A percentile compares a stretch with the other conserved stretches of the same genome.
Evolutionary conservation across 208 protist genomes (phyloP).

Genomic region (Crithidia thermophila): DNA sequence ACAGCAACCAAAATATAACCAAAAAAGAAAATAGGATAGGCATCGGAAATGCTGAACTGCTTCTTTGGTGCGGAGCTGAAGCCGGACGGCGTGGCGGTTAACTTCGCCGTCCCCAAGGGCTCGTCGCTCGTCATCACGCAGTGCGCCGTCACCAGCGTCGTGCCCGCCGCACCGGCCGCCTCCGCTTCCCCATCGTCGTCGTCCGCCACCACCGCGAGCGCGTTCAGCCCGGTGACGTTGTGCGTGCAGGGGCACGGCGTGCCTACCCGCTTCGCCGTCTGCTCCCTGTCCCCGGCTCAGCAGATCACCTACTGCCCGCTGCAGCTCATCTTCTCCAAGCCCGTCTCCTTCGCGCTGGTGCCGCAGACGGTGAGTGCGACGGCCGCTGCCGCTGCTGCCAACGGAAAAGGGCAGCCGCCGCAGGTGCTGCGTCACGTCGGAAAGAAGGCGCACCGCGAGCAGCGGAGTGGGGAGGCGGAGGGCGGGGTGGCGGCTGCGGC

Average conservation of each 20-base stretch:
- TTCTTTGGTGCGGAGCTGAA: slow-evolving; percentile 81
- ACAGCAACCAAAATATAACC: slow-evolving; percentile 24
- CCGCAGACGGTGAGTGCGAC: slow-evolving; percentile 18
- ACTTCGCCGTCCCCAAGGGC: slow-evolving; percentile 55
- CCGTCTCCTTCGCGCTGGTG: slow-evolving; percentile 66
- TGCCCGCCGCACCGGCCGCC: slow-evolving; percentile 5
- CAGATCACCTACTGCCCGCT: slow-evolving; percentile 60
- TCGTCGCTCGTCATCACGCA: slow-evolving; percentile 77
- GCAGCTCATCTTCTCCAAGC: slow-evolving; percentile 71
- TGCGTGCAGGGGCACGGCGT: slow-evolving; percentile 72
- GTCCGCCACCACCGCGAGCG: background rate
- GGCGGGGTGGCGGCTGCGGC: background rate
- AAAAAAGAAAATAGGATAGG: slow-evolving; percentile 13
- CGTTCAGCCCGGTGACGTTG: slow-evolving; percentile 56
- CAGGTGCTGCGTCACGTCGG: background rate
- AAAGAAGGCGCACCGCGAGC: slow-evolving; percentile 14
- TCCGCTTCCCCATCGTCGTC: slow-evolving; percentile 1
- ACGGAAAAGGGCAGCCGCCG: background rate
- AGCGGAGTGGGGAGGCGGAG: slow-evolving; percentile 1
- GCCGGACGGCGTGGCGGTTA: slow-evolving; percentile 59
- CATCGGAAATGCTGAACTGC: slow-evolving; percentile 69
- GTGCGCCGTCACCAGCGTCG: slow-evolving; percentile 57
- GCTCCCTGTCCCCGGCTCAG: slow-evolving; percentile 49
- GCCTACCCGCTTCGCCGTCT: slow-evolving; percentile 60
- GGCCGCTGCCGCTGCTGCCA: background rate